phyloP scores from a whole-genome alignment of 257 asterid genomes.

The Linderniella brevidens region DNA sequence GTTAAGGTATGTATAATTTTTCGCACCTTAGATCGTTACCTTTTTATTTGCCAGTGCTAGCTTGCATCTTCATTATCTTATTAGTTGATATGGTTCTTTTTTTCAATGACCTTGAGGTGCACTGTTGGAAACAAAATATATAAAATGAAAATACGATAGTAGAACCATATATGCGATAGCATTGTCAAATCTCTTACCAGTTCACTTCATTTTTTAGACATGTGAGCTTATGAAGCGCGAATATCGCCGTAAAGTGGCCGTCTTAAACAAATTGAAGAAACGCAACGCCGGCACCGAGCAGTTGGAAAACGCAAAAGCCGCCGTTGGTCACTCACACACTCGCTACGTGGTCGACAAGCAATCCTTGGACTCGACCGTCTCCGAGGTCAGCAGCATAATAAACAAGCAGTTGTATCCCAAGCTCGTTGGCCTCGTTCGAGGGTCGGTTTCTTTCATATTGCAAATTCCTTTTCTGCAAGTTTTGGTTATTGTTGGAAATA shows the following conservation, averaged over 20 bases:
- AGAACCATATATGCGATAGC: too few relatives aligned
- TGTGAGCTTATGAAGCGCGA: constrained; percentile 84
- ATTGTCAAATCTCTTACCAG: too few relatives aligned
- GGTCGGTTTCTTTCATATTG: too few relatives aligned
- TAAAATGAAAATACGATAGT: too few relatives aligned
- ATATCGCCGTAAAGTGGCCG: constrained; percentile 63
- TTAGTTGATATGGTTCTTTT: too few relatives aligned
- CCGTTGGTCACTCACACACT: constrained; percentile 85
- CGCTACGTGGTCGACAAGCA: constrained; percentile 96
- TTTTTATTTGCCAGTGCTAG: too few relatives aligned
- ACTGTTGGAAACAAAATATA: too few relatives aligned
- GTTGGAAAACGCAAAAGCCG: constrained; percentile 91
- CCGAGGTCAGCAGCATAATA: constrained; percentile 77
- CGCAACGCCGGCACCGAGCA: constrained; percentile 63
- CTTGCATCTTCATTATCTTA: too few relatives aligned
- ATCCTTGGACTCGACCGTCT: constrained; percentile 80
- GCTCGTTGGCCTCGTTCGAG: constrained; percentile 62
- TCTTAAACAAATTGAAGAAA: constrained; percentile 63
- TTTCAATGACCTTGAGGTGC: too few relatives aligned
- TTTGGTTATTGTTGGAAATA: too few relatives aligned
- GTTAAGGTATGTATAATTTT: constrained; percentile 60
- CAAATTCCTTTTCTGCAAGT: too few relatives aligned
- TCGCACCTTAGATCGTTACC: too few relatives aligned
- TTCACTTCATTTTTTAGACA: constrained; percentile 29
- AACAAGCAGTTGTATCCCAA: constrained; percentile 83